Evolutionary conservation across 2,329 filamentous ascomycete species (phyloP), one percentile per base, ranked within the genome.

Genomic region (Anthostomella pinea): DNA sequence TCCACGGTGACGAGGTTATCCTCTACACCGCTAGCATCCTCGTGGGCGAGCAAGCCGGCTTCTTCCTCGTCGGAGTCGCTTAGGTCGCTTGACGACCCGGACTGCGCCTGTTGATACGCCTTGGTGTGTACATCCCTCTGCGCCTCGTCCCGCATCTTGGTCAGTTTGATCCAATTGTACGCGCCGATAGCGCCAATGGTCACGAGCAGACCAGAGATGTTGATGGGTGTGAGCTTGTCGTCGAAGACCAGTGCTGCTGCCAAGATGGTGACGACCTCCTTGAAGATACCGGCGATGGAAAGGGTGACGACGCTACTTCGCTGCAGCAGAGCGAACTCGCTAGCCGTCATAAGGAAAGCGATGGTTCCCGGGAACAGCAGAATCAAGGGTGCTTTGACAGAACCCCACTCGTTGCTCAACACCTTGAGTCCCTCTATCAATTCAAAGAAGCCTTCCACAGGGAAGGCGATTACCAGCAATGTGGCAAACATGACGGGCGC

Each of bases 211-310:
- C 93, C 93, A 11, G 85, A 77, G 8, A 96, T 69, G 61, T 98
- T 98, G 68, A 98, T 79, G 0, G 83, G 70, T 0, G 90, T 96
- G 29, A 98, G 77, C 31, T 77, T 79, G 59, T 98, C 93, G 53
- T 93, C 78, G 68, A 96, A 98, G 4, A 95, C 81, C 18, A 94
- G 62, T 7, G 88, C 85, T 0, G 91, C 91, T 1, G 88, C 89
- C 25, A 80, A 83, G 55, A 98, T 97, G 10, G 93, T 98, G 37
- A 98, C 83, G 25, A 97, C 93, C 67, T 98, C 93, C 63, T 98
- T 98, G 73, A 98, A 97, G 45, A 98, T 97, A 43, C 93, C 93
- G 45, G 90, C 95, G 52, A 98, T 96, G 33, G 86, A 94, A 29
- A 98, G 75, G 0, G 93, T 97, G 33, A 98, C 93, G 35, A 98